A percentile compares a stretch with the other conserved stretches of the same genome.
phyloP scores from a whole-genome alignment of 371 early-diverging fungal species.

The Phascolomyces articulosus region DNA sequence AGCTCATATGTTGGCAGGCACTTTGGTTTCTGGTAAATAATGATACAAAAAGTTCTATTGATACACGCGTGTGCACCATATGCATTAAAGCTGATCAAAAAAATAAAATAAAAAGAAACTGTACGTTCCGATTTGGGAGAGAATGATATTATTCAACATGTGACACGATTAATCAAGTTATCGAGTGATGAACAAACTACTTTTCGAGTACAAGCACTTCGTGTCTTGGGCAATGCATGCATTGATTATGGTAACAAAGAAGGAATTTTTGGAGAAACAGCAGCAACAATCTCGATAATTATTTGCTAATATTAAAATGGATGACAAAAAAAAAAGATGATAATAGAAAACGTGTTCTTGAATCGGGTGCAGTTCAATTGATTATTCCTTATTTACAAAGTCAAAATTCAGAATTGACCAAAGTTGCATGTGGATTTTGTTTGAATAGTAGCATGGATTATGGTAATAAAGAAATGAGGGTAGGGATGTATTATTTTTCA shows the following conservation, averaged over 20 bases:
- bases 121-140: slow-evolving; percentile 54
- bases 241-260: slow-evolving; percentile 70
- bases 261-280: too few relatives aligned
- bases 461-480: slow-evolving; percentile 41
- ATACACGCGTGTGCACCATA: too few relatives aligned
- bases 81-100: background rate
- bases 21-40: slow-evolving; percentile 7
- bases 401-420: slow-evolving; percentile 42
- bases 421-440: slow-evolving; percentile 70
- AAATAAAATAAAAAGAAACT: slow-evolving; percentile 29
- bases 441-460: slow-evolving; percentile 80
- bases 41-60: background rate
- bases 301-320: too few relatives aligned
- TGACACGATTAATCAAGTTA: slow-evolving; percentile 33
- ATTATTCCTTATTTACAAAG: slow-evolving; percentile 49
- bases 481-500: background rate
- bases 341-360: slow-evolving; percentile 67
- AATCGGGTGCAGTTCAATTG: slow-evolving; percentile 47
- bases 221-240: slow-evolving; percentile 79
- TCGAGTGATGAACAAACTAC: slow-evolving; percentile 28
- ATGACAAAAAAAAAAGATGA: slow-evolving; percentile 44
- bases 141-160: slow-evolving; percentile 33
- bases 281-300: too few relatives aligned
- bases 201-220: slow-evolving; percentile 63
- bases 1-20: slow-evolving; percentile 4